A percentile compares a stretch with the other conserved stretches of the same genome.
These are phyloP conservation scores for Diphasiastrum complanatum DNA, from an alignment of 83 land plant species.

Conservation along the genomic window DNA sequence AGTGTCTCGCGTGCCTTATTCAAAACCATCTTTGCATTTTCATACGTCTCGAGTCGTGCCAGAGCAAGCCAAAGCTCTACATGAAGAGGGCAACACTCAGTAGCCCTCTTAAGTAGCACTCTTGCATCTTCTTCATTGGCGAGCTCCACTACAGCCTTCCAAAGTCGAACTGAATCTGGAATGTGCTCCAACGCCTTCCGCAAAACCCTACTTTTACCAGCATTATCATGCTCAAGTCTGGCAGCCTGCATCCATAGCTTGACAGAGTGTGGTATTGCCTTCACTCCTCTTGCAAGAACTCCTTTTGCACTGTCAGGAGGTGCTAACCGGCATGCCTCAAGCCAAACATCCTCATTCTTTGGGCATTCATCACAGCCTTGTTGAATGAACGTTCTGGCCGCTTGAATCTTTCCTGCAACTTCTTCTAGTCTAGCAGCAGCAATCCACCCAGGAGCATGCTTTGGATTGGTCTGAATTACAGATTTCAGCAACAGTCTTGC, in stretches of 20 bases:
- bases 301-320: conserved; percentile 82
- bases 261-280: conserved; percentile 78
- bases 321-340: conserved; percentile 81
- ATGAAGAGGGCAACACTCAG: conserved; percentile 85
- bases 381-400: conserved; percentile 66
- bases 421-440: conserved; percentile 95
- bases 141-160: conserved; percentile 95
- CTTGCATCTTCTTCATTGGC: conserved; percentile 92
- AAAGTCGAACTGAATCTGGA: conserved; percentile 81
- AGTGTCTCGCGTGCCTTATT: conserved; percentile 82
- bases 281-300: conserved; percentile 74
- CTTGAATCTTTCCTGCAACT: conserved; percentile 85
- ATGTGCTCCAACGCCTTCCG: conserved; percentile 78
- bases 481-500: conserved; percentile 84
- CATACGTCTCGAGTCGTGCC: conserved; percentile 83
- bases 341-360: conserved; percentile 91
- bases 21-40: conserved; percentile 74
- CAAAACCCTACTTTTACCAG: conserved; percentile 57
- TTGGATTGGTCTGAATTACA: conserved; percentile 90
- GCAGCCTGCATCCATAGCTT: conserved; percentile 93
- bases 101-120: conserved; percentile 67
- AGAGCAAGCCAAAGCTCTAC: conserved; percentile 94
- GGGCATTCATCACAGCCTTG: conserved; percentile 94
- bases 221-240: conserved; percentile 62
- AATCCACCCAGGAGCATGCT: conserved; percentile 97